Evolutionary conservation across 1,284 basidiomycete genomes (phyloP), one percentile per base, ranked within the genome.

Genomic region (Papiliotrema fonsecae): DNA sequence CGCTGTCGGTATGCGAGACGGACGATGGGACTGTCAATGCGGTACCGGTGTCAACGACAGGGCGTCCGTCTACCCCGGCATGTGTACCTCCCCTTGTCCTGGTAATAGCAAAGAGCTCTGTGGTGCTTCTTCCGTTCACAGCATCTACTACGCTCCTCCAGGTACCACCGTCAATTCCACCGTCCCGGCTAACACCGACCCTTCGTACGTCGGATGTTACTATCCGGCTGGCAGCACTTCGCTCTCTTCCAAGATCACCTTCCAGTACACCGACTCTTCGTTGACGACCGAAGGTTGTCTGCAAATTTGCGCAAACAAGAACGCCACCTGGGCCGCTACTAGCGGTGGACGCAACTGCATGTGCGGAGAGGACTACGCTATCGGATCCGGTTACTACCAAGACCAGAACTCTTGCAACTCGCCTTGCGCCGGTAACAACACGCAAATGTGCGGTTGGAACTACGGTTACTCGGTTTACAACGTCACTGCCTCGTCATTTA

Each of bases 41-140:
- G 63, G 60, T 14, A 47, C 51, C 9, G 53, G 50, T 14, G 19
- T 62, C 45, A 31, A 48, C 36, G 40, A 28, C 0, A 43, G 16
- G 14, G 60, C 58, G 5, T 44, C 35, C 21, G 48, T 55, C 21
- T 53, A 44, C 16, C 55, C 65, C 2, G 51, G 51, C 10, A 43
- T 50, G 27, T 70, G 65, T 50, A 59, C 43, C 25, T 42, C 39
- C 13, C 22, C 54, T 11, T 71, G 69, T 45, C 57, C 60, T 7
- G 69, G 69, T 19, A 58, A 65, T 46, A 47, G 51, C 7, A 38
- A 49, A 3, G 38, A 61, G 36, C 59, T 36, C 10, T 70, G 67
- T 45, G 67, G 67, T 24, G 61, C 52, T 26, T 18, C 21, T 24
- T 13, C n/a, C 22, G 18, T 32, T 27, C 45, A 47, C 36, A 10